Percentiles rank a stretch among this genome's conserved stretches.
phyloP scores from a whole-genome alignment of 495 filamentous ascomycete genomes.

The Penicillium lividum region DNA sequence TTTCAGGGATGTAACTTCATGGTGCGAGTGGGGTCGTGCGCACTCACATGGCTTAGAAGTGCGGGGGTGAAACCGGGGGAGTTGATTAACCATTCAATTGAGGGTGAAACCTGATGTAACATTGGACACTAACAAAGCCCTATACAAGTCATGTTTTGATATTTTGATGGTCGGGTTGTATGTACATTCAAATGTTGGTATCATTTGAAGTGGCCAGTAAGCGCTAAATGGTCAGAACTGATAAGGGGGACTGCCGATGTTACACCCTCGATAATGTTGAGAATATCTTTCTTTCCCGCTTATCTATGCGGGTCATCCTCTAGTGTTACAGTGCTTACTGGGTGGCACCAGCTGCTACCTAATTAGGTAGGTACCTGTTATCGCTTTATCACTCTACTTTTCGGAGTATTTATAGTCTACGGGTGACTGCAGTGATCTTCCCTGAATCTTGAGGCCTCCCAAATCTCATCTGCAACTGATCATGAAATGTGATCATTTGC shows the following conservation, averaged over 20 bases:
- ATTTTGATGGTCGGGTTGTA: neutral
- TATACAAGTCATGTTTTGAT: neutral
- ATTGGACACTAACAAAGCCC: neutral
- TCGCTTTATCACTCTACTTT: too few species aligned
- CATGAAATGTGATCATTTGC: too few species aligned
- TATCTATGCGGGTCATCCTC: neutral
- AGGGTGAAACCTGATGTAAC: neutral
- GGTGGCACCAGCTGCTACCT: neutral
- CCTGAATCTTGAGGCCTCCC: too few species aligned
- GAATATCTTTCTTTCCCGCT: neutral
- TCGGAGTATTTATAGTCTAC: too few species aligned
- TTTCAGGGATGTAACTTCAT: constrained; percentile 1
- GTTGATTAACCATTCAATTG: neutral
- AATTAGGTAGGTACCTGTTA: too few species aligned
- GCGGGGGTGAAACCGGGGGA: neutral
- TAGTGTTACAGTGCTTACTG: neutral
- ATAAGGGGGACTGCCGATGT: neutral
- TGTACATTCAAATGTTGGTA: neutral
- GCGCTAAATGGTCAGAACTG: neutral
- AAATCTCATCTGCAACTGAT: too few species aligned
- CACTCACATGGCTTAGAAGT: neutral
- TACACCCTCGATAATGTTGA: neutral
- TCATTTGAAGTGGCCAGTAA: neutral
- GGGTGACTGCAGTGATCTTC: too few species aligned
- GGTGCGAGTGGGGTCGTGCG: neutral